Percentiles rank a stretch among this genome's conserved stretches.
Conservation (phyloP, 106 monocot species). For the Platanthera guangdongensis region DNA sequence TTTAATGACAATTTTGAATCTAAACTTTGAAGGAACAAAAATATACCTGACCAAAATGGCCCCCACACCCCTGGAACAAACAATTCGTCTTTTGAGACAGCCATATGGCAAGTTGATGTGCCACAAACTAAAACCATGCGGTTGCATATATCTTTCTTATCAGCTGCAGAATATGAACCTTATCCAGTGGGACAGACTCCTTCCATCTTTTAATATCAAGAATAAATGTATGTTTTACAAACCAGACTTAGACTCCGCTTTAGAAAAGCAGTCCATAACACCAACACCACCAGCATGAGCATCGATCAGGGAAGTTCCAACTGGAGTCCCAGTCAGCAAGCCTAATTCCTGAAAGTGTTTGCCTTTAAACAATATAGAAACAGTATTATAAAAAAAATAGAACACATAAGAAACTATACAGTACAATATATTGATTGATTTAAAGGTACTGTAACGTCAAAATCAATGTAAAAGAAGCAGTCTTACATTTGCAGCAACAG, state of each 20-base stretch:
- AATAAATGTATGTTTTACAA: neutral
- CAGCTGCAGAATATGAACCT: slow-evolving; percentile 31
- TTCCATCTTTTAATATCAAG: neutral
- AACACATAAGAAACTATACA: neutral
- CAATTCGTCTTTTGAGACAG: slow-evolving; percentile 61
- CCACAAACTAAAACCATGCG: slow-evolving; percentile 96
- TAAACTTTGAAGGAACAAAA: neutral
- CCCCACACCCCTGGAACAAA: slow-evolving; percentile 98
- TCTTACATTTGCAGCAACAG: slow-evolving; percentile 80
- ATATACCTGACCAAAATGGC: slow-evolving; percentile 91
- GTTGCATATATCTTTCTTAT: slow-evolving; percentile 47
- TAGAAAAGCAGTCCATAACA: slow-evolving; percentile 68
- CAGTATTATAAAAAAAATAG: neutral
- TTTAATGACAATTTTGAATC: neutral
- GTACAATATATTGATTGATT: slow-evolving; percentile 1
- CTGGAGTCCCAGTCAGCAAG: slow-evolving; percentile 72
- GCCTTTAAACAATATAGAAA: slow-evolving; percentile 5
- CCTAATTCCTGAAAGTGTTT: slow-evolving; percentile 65
- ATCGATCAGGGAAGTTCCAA: slow-evolving; percentile 95
- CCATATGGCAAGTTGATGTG: slow-evolving; percentile 99
- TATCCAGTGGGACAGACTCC: neutral
- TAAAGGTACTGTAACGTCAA: slow-evolving; percentile 12
- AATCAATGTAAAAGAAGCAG: slow-evolving; percentile 22
- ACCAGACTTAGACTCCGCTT: slow-evolving; percentile 17
- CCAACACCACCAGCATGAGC: slow-evolving; percentile 98